Evolutionary conservation across 192 early-diverging fungal genomes (phyloP), one percentile per base, ranked within the genome.

Genomic region (Chytriomyces sp.): DNA sequence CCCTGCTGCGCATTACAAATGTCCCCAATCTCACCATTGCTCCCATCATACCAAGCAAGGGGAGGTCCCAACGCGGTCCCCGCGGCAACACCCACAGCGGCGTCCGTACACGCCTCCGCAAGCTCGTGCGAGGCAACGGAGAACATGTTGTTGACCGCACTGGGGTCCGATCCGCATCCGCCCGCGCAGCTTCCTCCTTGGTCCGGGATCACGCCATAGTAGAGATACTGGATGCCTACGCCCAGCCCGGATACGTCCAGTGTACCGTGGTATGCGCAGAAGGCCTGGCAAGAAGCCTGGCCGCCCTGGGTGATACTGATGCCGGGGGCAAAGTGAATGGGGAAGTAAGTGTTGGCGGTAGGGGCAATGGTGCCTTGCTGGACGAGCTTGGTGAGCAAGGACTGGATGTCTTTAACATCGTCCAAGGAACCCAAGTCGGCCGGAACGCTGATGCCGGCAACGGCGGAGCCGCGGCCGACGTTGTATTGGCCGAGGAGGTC

Each of bases 241-340:
- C 59, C 59, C 7, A 71, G 33, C 5, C 25, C 25, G 4, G 69
- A 59, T 32, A 66, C 44, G 14, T 64, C 55, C 37, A 76, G 55
- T 33, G 72, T 75, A 7, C 59, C 60, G 49, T 80, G 78, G 57
- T 79, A 74, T 3, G 76, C 76, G 54, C 78, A 79, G 38, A 79
- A 74, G 31, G n/a, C 52, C 12, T 52, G 33, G 41, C 73, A 76
- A 59, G 62, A 64, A 25, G 28, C 39, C n/a, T n/a, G n/a, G n/a
- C n/a, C n/a, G n/a, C n/a, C n/a, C n/a, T n/a, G n/a, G n/a, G n/a
- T n/a, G n/a, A n/a, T n/a, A n/a, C n/a, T n/a, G n/a, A n/a, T n/a
- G n/a, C n/a, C n/a, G n/a, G n/a, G n/a, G n/a, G n/a, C n/a, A n/a
- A 71, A 71, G 57, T 71, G 69, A n/a, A 71, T 59, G 28, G 69